Evolutionary conservation across 108 stramenopile species (phyloP).

Genomic region (Nitzschia palea): DNA sequence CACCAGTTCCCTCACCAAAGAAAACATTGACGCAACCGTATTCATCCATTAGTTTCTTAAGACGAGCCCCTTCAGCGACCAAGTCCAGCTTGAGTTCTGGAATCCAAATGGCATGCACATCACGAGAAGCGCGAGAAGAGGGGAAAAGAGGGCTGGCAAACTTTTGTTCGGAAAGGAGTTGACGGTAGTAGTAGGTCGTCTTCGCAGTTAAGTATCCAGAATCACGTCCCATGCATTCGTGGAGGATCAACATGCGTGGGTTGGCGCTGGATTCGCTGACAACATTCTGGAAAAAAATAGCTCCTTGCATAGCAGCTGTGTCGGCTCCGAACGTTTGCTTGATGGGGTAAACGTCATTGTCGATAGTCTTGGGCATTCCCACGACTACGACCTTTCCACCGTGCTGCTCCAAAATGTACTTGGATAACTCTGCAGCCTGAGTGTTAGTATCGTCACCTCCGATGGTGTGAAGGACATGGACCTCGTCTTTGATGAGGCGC

Average conservation of each 20-base stretch:
- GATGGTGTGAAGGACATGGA: constrained; percentile 89
- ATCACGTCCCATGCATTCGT: constrained; percentile 92
- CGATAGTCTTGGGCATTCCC: constrained; percentile 89
- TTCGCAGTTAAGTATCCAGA: constrained; percentile 86
- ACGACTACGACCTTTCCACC: constrained; percentile 83
- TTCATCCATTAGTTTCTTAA: constrained; percentile 85
- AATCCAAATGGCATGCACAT: constrained; percentile 91
- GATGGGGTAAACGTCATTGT: constrained; percentile 91
- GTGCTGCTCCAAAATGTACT: constrained; percentile 80
- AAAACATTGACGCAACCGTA: constrained; percentile 89
- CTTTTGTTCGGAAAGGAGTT: constrained; percentile 43
- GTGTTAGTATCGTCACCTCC: constrained; percentile 95
- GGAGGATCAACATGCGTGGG: constrained; percentile 92
- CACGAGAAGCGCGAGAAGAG: constrained; percentile 51
- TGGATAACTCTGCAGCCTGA: constrained; percentile 85
- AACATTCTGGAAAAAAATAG: constrained; percentile 83
- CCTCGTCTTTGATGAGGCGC: constrained; percentile 71
- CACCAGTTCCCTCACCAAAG: constrained; percentile 89
- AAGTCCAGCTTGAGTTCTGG: constrained; percentile 80
- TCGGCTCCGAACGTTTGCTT: constrained; percentile 89
- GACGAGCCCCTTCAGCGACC: constrained; percentile 71
- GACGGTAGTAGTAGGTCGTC: constrained; percentile 77
- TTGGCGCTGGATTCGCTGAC: constrained; percentile 82
- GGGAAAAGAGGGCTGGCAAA: constrained; percentile 41
- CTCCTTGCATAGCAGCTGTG: constrained; percentile 87